These are phyloP conservation scores for Aspergillus tanneri DNA, from an alignment of 2,329 filamentous ascomycete species.

Conservation along the genomic window DNA sequence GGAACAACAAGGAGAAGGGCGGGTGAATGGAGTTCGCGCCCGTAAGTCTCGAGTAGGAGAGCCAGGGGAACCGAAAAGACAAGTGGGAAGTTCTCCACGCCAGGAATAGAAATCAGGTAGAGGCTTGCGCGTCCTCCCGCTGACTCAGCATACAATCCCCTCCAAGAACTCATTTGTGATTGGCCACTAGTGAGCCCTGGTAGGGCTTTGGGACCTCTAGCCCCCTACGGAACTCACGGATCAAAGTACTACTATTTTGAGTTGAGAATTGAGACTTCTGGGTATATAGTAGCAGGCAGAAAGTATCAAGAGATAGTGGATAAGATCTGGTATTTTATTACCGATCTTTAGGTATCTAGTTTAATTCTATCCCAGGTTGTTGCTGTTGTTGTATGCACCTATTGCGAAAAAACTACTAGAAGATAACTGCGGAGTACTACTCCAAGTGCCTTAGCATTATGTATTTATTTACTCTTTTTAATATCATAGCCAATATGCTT, in stretches of 20 bases:
- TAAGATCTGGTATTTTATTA: conserved; percentile 13
- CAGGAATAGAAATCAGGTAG: conserved; percentile 25
- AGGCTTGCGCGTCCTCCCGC: conserved; percentile 35
- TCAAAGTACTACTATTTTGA: neutral
- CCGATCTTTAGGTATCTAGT: conserved; percentile 3
- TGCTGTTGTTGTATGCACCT: no score
- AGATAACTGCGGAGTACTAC: no score
- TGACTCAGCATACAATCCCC: conserved; percentile 27
- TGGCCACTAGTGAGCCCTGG: neutral
- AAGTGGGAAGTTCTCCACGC: conserved; percentile 18
- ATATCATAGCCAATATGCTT: neutral
- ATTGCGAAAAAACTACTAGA: no score
- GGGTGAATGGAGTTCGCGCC: conserved; percentile 8
- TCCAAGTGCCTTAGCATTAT: no score
- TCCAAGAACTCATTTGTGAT: neutral
- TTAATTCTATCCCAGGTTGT: neutral
- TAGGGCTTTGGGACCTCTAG: conserved; percentile 4
- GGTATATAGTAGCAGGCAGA: no score
- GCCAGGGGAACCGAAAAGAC: conserved; percentile 14
- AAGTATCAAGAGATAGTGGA: conserved; percentile 13
- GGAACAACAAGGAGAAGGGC: conserved; percentile 7
- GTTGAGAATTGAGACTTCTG: no score
- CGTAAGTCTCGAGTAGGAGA: neutral
- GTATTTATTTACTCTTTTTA: no score
- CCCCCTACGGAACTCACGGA: conserved; percentile 11